Base-by-base conservation (phyloP, 1,139 yeast genomes). In the Meyerozyma sp. region DNA sequence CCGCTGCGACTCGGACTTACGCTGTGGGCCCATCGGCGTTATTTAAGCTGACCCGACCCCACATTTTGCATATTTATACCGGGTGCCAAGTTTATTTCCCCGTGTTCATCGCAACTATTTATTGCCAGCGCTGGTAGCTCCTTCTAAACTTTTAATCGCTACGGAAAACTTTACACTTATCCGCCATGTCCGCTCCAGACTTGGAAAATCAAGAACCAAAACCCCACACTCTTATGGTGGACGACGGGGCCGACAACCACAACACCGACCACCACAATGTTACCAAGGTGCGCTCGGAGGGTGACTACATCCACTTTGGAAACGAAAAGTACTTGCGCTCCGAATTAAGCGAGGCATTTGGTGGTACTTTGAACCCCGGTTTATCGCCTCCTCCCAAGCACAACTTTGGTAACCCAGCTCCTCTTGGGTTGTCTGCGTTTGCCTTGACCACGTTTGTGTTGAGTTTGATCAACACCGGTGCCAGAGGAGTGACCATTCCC, bases 321-420 rank as follows among this genome's bases (percentile, higher is more conserved):
- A 77, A 80, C 54, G 82, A 84, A 48, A 81, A 76, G 57, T 88
- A 84, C 53, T 70, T 78, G 50, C 75, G 77, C 53, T 68, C 75
- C 43, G 90, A 84, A 42, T 73, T 84, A 49, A 65, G 73, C 43
- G 63, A 66, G 30, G 91, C 91, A n/a, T 84, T 84, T 54, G 93
- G 90, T 55, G 91, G 91, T 77, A 70, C 78, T 29, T 58, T 82
- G 61, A 81, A 79, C 54, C 82, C 90, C 16, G 89, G 88, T 58
- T 66, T 74, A 46, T 57, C 79, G 21, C 78, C 82, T 32, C 80
- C 86, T 34, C 82, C 95, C 28, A 70, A 76, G 41, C 80, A 85
- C 62, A 75, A 82, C 62, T 82, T 88, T 61, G 96, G 85, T 48
- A 89, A 89, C 62, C 95, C 96, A 38, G 88, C 94, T 41, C 96